Conservation (phyloP, 805 yeast species). For the Starmerella gropengiesseri region DNA sequence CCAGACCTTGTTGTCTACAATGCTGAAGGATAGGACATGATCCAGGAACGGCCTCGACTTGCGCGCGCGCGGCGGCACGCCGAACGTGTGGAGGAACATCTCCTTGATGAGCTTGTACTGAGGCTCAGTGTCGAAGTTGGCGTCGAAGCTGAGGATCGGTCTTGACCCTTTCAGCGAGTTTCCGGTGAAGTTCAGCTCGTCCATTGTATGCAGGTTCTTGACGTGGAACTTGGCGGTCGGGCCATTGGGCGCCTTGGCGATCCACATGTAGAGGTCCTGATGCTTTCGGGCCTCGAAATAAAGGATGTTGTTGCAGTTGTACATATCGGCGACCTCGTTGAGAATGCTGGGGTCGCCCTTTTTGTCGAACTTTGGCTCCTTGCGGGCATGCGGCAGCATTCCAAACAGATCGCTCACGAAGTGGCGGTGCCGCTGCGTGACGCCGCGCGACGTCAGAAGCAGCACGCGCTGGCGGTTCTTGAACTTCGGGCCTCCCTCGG, state of each 20-base stretch:
- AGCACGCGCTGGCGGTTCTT: conserved; percentile 81
- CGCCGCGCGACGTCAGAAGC: conserved; percentile 87
- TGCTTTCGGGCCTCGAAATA: conserved; percentile 95
- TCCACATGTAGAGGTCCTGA: conserved; percentile 87
- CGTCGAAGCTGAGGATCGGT: conserved; percentile 83
- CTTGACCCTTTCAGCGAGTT: conserved; percentile 92
- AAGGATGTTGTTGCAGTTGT: conserved; percentile 90
- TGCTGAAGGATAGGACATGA: conserved; percentile 85
- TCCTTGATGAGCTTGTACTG: conserved; percentile 74
- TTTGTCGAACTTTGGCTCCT: conserved; percentile 90
- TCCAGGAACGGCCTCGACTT: conserved; percentile 90
- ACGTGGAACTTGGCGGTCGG: conserved; percentile 90
- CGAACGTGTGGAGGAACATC: conserved; percentile 68
- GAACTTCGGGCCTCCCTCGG: conserved; percentile 29
- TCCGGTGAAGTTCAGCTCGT: conserved; percentile 92
- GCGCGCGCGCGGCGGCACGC: conserved; percentile 91
- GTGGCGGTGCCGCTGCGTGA: conserved; percentile 90
- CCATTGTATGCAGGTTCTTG: conserved; percentile 91
- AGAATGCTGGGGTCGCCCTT: conserved; percentile 79
- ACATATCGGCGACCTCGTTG: conserved; percentile 91
- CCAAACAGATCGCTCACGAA: conserved; percentile 67
- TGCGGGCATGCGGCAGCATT: conserved; percentile 86
- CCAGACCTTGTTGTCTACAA: conserved; percentile 92
- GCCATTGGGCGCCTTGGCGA: conserved; percentile 94
- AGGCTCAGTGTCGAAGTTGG: conserved; percentile 55